These are phyloP conservation scores for Nemania sp. DNA, from an alignment of 2,329 filamentous ascomycete species.

Conservation along the genomic window DNA sequence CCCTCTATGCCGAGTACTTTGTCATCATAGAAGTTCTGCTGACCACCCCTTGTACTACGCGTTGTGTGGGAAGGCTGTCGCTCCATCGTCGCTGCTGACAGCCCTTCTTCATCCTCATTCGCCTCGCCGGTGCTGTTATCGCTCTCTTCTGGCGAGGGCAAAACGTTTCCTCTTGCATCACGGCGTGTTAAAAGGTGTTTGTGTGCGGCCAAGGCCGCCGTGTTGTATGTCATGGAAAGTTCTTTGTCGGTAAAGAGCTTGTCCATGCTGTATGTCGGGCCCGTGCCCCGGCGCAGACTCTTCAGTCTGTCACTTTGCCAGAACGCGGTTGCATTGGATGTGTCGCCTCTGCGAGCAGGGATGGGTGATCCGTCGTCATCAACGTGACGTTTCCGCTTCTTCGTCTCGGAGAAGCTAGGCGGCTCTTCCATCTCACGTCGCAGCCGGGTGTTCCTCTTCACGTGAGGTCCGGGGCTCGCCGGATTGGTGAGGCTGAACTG, in stretches of 20 bases:
- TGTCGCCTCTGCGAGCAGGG: slow-evolving; percentile 59
- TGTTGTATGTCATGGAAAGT: slow-evolving; percentile 66
- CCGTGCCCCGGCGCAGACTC: slow-evolving; percentile 57
- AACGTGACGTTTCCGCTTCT: slow-evolving; percentile 65
- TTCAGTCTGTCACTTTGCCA: slow-evolving; percentile 65
- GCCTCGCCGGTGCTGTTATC: slow-evolving; percentile 56
- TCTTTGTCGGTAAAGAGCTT: slow-evolving; percentile 74
- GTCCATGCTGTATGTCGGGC: slow-evolving; percentile 66
- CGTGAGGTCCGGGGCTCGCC: slow-evolving; percentile 63
- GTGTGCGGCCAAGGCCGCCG: slow-evolving; percentile 63
- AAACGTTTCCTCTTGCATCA: slow-evolving; percentile 53
- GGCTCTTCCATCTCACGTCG: slow-evolving; percentile 64
- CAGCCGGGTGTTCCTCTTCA: slow-evolving; percentile 64
- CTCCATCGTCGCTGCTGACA: slow-evolving; percentile 61
- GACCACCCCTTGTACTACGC: slow-evolving; percentile 60
- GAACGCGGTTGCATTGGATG: slow-evolving; percentile 60
- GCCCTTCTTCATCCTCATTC: slow-evolving; percentile 53
- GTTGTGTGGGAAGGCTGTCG: slow-evolving; percentile 66
- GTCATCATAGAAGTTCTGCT: slow-evolving; percentile 60
- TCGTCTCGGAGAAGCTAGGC: slow-evolving; percentile 56
- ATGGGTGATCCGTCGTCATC: slow-evolving; percentile 67
- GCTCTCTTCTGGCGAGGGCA: slow-evolving; percentile 56
- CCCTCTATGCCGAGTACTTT: slow-evolving; percentile 63
- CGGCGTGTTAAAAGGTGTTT: slow-evolving; percentile 64
- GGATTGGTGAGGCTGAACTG: slow-evolving; percentile 70